Conservation (phyloP, 345 rosid genomes). For the Eucalyptus rudis region DNA sequence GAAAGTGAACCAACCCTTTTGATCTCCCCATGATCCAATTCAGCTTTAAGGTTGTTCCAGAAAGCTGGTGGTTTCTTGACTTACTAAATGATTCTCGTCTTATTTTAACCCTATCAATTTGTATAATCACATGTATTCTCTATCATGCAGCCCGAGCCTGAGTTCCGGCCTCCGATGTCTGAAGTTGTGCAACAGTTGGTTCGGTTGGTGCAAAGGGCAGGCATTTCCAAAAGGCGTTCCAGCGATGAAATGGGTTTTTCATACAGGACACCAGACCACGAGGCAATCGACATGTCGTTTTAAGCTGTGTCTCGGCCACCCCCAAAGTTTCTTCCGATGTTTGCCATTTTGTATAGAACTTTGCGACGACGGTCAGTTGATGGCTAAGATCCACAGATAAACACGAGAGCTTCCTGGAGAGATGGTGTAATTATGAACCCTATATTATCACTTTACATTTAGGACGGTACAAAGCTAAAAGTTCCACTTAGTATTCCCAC, state of each 20-base stretch:
- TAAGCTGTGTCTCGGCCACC: not conserved
- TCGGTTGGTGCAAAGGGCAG: slow-evolving; percentile 87
- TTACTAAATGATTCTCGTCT: not conserved
- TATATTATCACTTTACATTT: not conserved
- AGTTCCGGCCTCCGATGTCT: slow-evolving; percentile 98
- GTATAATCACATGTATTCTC: not conserved
- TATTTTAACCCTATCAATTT: not conserved
- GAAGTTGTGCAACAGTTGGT: slow-evolving; percentile 97
- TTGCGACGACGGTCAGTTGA: not conserved
- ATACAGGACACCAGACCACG: slow-evolving; percentile 80
- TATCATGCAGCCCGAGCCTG: slow-evolving; percentile 75
- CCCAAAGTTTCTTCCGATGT: not conserved
- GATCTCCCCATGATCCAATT: not conserved
- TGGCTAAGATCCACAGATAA: not conserved
- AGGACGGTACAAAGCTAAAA: not conserved
- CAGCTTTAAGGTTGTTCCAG: not conserved
- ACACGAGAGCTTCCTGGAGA: not conserved
- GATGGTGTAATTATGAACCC: not conserved
- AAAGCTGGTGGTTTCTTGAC: not conserved
- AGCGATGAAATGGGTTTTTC: slow-evolving; percentile 85
- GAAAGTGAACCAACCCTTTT: not conserved
- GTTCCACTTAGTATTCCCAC: not conserved
- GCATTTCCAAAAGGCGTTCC: slow-evolving; percentile 68
- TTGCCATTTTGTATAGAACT: not conserved
- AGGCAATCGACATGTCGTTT: slow-evolving; percentile 49